A percentile compares a stretch with the other conserved stretches of the same genome.
These are phyloP conservation scores for Aspergillus aculeatus DNA, from an alignment of 2,329 filamentous ascomycete genomes.

Conservation along the genomic window DNA sequence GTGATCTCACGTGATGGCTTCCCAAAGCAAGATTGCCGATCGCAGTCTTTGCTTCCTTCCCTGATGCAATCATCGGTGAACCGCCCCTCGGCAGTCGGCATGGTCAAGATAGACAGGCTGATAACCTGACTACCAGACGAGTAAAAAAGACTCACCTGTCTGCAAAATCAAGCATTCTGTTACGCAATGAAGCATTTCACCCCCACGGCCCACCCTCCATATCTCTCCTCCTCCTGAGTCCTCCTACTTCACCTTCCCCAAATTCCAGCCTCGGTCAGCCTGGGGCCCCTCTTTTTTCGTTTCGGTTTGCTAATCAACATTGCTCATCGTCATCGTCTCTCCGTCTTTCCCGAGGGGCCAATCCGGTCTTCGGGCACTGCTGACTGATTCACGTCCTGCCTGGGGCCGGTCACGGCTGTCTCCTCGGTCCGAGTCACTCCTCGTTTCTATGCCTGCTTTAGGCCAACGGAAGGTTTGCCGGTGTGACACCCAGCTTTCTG, in stretches of 20 bases:
- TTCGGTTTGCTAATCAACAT: not conserved
- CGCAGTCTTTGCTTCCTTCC: not conserved
- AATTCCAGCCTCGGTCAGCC: not conserved
- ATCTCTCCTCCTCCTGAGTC: not conserved
- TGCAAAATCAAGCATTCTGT: not conserved
- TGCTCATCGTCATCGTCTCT: not conserved
- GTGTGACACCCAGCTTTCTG: not conserved
- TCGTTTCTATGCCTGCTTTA: not conserved
- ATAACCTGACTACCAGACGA: not conserved
- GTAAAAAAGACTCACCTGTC: not conserved
- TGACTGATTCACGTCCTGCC: not conserved
- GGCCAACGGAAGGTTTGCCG: not conserved
- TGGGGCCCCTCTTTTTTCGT: not conserved
- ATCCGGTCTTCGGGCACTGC: too few species aligned
- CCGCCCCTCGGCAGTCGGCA: not conserved
- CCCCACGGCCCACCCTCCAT: not conserved
- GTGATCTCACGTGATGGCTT: not conserved
- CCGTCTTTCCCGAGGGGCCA: not conserved
- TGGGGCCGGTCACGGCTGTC: not conserved
- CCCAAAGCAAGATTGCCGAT: conserved; percentile 4
- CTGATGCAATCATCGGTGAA: not conserved
- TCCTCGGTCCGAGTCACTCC: not conserved
- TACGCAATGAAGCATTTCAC: not conserved
- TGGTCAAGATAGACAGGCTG: not conserved
- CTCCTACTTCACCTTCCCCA: not conserved